Conservation (phyloP, 2,329 filamentous ascomycete species). For the Colletotrichum sp. region DNA sequence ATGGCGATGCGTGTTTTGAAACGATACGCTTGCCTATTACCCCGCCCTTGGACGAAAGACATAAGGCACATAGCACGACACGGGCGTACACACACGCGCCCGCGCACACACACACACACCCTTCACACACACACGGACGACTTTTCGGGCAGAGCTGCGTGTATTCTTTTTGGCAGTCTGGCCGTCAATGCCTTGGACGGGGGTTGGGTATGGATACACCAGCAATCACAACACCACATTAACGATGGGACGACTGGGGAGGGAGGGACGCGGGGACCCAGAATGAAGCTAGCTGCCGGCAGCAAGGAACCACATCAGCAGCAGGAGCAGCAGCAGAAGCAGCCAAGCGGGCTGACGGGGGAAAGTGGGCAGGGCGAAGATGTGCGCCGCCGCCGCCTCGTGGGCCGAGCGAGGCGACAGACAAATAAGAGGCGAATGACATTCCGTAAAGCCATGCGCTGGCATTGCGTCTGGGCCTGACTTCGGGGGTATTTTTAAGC, state of each 20-base stretch:
- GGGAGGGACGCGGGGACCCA: not conserved
- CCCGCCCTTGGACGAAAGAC: slow-evolving; percentile 3
- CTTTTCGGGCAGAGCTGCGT: not conserved
- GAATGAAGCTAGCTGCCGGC: not conserved
- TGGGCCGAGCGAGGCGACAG: not conserved
- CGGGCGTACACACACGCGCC: not conserved
- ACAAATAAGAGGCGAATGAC: not conserved
- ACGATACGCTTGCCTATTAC: slow-evolving; percentile 5
- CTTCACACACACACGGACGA: not conserved
- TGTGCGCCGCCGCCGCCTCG: not conserved
- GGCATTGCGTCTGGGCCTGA: slow-evolving; percentile 1
- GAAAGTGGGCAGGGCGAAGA: not conserved
- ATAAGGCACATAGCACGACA: not conserved
- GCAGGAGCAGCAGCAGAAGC: not conserved
- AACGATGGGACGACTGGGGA: not conserved
- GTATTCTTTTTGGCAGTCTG: not conserved
- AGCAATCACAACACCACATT: not conserved
- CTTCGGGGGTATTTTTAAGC: not conserved
- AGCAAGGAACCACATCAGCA: not conserved
- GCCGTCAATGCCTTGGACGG: not conserved
- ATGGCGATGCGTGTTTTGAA: slow-evolving; percentile 10
- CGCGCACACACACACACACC: not conserved
- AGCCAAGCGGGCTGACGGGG: not conserved
- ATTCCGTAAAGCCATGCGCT: not conserved
- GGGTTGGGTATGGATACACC: not conserved